phyloP scores from a whole-genome alignment of 2,329 filamentous ascomycete species.

The Bipolaris victoriae region DNA sequence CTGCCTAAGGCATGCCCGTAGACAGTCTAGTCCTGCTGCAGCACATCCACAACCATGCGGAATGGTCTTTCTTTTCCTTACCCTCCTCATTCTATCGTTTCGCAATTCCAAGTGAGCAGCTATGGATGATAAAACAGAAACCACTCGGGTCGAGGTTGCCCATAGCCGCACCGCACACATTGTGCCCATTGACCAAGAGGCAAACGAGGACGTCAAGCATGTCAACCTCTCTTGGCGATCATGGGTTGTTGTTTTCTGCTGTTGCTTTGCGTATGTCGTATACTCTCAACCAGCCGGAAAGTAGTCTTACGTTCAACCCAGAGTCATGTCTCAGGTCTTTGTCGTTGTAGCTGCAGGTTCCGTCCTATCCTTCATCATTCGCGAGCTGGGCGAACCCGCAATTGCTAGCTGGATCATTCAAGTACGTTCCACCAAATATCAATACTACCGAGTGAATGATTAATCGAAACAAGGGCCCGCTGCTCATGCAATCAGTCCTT shows the following conservation, averaged over 20 bases:
- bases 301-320: constrained; percentile 15
- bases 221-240: constrained; percentile 62
- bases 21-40: constrained; percentile 1
- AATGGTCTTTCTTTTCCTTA: not conserved
- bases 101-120: not conserved
- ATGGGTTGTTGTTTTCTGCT: constrained; percentile 59
- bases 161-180: constrained; percentile 23
- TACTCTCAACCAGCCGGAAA: constrained; percentile 14
- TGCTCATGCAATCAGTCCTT: constrained; percentile 64
- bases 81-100: not conserved
- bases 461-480: constrained; percentile 54
- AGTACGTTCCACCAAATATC: constrained; percentile 28
- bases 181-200: constrained; percentile 39
- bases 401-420: constrained; percentile 64
- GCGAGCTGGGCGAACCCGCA: constrained; percentile 59
- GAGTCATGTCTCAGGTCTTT: constrained; percentile 61
- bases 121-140: constrained; percentile 31
- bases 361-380: constrained; percentile 62
- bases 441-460: not conserved
- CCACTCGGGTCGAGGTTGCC: constrained; percentile 21
- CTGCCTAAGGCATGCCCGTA: constrained; percentile 2
- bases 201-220: constrained; percentile 44
- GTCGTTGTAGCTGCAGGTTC: constrained; percentile 63
- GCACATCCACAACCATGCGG: not conserved
- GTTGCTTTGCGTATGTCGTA: constrained; percentile 53